Evolutionary conservation across 2,329 filamentous ascomycete species (phyloP), one percentile per base, ranked within the genome.

Genomic region (Trichoderma afroharzianum): DNA sequence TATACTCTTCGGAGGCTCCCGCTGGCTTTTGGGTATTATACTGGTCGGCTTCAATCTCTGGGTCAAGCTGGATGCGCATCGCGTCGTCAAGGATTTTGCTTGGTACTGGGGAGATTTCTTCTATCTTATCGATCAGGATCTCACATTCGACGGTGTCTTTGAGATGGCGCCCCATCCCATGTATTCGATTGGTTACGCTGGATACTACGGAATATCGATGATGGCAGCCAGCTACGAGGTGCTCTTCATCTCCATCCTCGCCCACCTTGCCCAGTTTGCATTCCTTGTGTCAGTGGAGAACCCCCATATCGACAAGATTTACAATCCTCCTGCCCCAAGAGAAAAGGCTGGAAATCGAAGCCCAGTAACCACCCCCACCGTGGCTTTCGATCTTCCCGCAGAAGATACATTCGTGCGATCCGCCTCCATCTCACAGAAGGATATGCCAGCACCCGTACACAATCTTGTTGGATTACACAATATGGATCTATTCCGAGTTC

Each of bases 91-190:
- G 82, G 96, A 99, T 82, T 99, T 95, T 83, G 96, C 96, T 32
- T 99, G 96, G 96, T 99, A 98, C 83, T 99, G 96, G 96, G 96
- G 96, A 73, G 96, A 99, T 82, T 98, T 98, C 83, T 99, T 98
- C 86, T 99, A 94, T 83, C 91, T 99, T 78, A 93, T 99, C 81
- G 96, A 99, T 82, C 95, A 98, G 83, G 94, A 97, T 79, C 86
- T 99, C 80, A 98, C 95, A 63, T 99, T 99, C 81, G 96, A 99
- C 79, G 96, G 96, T 71, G 96, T 99, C 74, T 99, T 98, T 80
- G 96, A 99, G 83, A 97, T 99, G 91, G 96, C 96, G 24, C 96
- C 96, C 36, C 96, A 98, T 80, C 95, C 95, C 74, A 98, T 98
- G 95, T 98, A 98, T 83, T 97, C 95, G 70, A 95, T 98, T 78